Percentiles rank a stretch among this genome's conserved stretches.
These are phyloP conservation scores for Bacidia gigantensis DNA, from an alignment of 495 filamentous ascomycete species.

Conservation along the genomic window DNA sequence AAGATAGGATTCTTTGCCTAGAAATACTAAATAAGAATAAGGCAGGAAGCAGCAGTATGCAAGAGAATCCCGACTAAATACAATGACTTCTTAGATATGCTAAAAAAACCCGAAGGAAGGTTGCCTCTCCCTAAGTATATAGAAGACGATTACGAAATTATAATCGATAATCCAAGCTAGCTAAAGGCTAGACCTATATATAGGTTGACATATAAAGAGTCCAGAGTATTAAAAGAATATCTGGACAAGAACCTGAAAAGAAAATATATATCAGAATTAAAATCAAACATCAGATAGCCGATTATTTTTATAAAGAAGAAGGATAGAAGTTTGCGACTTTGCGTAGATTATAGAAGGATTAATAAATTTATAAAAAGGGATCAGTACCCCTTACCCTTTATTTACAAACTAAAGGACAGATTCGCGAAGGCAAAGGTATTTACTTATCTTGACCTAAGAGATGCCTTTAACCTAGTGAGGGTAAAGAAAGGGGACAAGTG, in stretches of 20 bases:
- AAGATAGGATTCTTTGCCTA: background rate
- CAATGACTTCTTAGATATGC: background rate
- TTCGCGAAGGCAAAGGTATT: constrained; percentile 7
- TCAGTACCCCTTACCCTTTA: constrained; percentile 11
- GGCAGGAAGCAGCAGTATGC: background rate
- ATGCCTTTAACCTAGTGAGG: constrained; percentile 14
- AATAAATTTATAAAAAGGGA: constrained; percentile 15
- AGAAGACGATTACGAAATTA: background rate
- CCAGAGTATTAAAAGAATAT: background rate
- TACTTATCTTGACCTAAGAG: constrained; percentile 17
- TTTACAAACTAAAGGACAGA: constrained; percentile 6
- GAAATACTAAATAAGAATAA: background rate
- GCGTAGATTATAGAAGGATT: constrained; percentile 12
- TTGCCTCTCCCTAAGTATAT: background rate
- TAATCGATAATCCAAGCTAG: background rate
- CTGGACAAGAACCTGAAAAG: constrained; percentile 3
- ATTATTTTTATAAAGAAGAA: constrained; percentile 11
- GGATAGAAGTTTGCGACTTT: constrained; percentile 7
- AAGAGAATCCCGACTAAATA: background rate
- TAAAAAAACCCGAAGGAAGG: background rate
- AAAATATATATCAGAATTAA: constrained; percentile 5
- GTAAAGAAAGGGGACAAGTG: constrained; percentile 15
- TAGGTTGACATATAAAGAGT: background rate
- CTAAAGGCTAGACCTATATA: background rate
- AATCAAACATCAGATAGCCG: background rate